Conservation (phyloP, 2,329 filamentous ascomycete species). For the Daldinia eschscholtzii region DNA sequence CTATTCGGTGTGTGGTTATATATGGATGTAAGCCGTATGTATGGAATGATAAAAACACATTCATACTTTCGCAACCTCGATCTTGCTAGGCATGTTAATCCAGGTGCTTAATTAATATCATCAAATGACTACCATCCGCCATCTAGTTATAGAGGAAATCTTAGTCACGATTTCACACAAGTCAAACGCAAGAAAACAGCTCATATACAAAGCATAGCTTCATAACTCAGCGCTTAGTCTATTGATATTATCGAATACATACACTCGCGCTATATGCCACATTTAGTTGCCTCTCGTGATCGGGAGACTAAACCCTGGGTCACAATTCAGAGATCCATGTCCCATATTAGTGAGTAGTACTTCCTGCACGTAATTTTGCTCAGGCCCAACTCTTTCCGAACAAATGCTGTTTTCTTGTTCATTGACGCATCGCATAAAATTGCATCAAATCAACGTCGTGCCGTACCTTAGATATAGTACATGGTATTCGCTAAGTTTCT, state of each 20-base stretch:
- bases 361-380: neutral
- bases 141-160: neutral
- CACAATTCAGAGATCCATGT: neutral
- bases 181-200: neutral
- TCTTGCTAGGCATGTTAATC: neutral
- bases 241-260: neutral
- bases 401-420: neutral
- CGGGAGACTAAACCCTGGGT: neutral
- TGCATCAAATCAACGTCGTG: neutral
- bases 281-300: neutral
- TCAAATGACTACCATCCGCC: neutral
- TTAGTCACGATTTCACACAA: neutral
- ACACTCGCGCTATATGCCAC: neutral
- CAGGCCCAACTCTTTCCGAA: neutral
- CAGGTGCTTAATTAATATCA: neutral
- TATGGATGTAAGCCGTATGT: neutral
- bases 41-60: neutral
- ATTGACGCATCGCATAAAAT: neutral
- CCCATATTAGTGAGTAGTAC: neutral
- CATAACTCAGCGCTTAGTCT: neutral
- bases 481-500: slow-evolving; percentile 60
- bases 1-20: neutral
- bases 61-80: neutral
- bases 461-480: slow-evolving; percentile 65
- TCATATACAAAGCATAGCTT: neutral